A percentile compares a stretch with the other conserved stretches of the same genome.
Evolutionary conservation across 495 filamentous ascomycete genomes (phyloP).

Genomic region (Bombardia bombarda): DNA sequence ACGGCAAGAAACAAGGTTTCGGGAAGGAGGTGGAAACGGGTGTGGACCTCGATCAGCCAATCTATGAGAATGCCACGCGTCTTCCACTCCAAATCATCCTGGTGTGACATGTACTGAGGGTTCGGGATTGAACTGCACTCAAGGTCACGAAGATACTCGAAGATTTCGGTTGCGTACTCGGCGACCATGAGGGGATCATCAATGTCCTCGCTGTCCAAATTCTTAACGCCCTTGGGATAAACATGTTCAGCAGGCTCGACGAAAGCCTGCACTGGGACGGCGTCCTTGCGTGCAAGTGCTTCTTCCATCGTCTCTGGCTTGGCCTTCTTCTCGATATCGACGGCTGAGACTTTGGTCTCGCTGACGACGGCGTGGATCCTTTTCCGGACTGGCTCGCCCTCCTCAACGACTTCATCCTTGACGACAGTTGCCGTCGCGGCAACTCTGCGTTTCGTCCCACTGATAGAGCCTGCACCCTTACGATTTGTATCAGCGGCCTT

Average conservation of each 20-base stretch:
- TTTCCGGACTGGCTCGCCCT: too few relatives aligned
- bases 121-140: conserved; percentile 81
- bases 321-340: conserved; percentile 23
- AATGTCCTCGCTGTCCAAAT: conserved; percentile 77
- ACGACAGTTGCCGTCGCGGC: conserved; percentile 40
- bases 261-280: conserved; percentile 19
- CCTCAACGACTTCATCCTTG: conserved; percentile 52
- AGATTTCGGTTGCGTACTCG: conserved; percentile 95
- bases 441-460: conserved; percentile 57
- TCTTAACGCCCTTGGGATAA: conserved; percentile 45
- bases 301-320: conserved; percentile 34
- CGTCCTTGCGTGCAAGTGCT: conserved; percentile 26
- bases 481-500: conserved; percentile 56
- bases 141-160: conserved; percentile 87
- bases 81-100: conserved; percentile 94
- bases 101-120: conserved; percentile 86
- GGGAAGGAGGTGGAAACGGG: conserved; percentile 91
- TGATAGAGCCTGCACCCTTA: conserved; percentile 53
- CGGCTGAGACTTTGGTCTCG: conserved; percentile 37
- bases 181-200: conserved; percentile 96
- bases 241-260: conserved; percentile 20
- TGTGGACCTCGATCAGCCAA: conserved; percentile 98
- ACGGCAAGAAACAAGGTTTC: conserved; percentile 95
- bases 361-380: conserved; percentile 46
- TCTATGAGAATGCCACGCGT: conserved; percentile 96